Evolutionary conservation across 2,329 filamentous ascomycete genomes (phyloP).

Genomic region (Paraphoma chrysanthemicola): DNA sequence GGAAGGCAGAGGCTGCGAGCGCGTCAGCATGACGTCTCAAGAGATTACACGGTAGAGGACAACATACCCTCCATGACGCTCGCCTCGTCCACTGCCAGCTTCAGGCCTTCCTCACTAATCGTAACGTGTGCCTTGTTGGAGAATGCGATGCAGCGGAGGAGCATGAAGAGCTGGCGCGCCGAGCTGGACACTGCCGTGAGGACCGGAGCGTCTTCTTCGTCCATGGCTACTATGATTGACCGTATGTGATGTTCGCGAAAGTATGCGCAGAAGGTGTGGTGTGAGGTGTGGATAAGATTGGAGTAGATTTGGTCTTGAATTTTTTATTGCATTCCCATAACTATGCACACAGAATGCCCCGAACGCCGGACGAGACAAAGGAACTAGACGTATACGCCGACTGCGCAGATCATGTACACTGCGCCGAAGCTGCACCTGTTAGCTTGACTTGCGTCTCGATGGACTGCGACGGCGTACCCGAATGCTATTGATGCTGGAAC

Average conservation of each 20-base stretch:
- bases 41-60: background rate
- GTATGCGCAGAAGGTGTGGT: constrained; percentile 2
- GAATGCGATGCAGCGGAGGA: constrained; percentile 69
- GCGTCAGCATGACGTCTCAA: constrained; percentile 10
- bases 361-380: constrained; percentile 36
- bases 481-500: constrained; percentile 87
- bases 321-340: constrained; percentile 49
- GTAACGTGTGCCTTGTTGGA: constrained; percentile 70
- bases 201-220: constrained; percentile 56
- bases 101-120: constrained; percentile 83
- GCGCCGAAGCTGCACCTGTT: constrained; percentile 77
- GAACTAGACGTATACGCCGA: constrained; percentile 92
- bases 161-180: constrained; percentile 74
- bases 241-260: constrained; percentile 2
- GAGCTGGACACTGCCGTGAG: constrained; percentile 81
- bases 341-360: constrained; percentile 39
- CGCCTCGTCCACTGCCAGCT: constrained; percentile 86
- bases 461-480: constrained; percentile 68
- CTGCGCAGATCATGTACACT: constrained; percentile 98
- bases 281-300: constrained; percentile 8
- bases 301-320: constrained; percentile 26
- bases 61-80: constrained; percentile 84
- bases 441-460: background rate
- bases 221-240: constrained; percentile 27
- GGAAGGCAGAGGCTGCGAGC: constrained; percentile 72